These are phyloP conservation scores for Wickerhamiella sergipiensis DNA, from an alignment of 805 yeast species.

Conservation along the genomic window DNA sequence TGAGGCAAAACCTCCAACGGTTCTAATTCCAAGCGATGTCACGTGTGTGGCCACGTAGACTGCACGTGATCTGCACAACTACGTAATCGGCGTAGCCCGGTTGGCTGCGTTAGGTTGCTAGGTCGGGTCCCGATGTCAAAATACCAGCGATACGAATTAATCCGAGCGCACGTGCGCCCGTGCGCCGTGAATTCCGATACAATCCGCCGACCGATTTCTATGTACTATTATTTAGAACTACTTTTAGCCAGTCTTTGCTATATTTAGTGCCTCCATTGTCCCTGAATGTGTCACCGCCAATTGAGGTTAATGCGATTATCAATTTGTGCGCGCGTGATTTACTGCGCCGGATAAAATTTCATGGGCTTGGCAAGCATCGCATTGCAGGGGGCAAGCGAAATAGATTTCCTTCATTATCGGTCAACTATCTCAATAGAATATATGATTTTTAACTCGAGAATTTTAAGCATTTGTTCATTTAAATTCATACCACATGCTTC, in stretches of 20 bases:
- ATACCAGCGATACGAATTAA: too few relatives aligned
- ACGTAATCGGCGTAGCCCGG: neutral
- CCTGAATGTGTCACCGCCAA: neutral
- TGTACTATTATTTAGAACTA: too few relatives aligned
- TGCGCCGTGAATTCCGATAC: too few relatives aligned
- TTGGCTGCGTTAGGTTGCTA: neutral
- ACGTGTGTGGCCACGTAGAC: neutral
- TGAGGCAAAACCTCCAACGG: neutral
- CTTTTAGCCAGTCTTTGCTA: too few relatives aligned
- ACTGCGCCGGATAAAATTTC: neutral
- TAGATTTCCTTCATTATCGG: too few relatives aligned
- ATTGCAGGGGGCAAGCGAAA: neutral
- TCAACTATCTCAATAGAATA: too few relatives aligned
- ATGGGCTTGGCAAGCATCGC: neutral
- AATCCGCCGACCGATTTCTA: neutral
- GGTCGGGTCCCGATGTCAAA: neutral
- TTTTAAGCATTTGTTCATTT: too few relatives aligned
- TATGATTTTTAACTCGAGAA: too few relatives aligned
- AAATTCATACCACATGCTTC: too few relatives aligned
- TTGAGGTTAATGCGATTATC: neutral
- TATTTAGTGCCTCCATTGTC: too few relatives aligned
- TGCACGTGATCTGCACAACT: neutral
- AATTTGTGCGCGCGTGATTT: neutral
- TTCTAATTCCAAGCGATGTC: neutral
- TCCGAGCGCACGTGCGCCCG: too few relatives aligned